A percentile compares a stretch with the other conserved stretches of the same genome.
Conservation (phyloP, 441 rosid genomes). For the Manihot esculenta region DNA sequence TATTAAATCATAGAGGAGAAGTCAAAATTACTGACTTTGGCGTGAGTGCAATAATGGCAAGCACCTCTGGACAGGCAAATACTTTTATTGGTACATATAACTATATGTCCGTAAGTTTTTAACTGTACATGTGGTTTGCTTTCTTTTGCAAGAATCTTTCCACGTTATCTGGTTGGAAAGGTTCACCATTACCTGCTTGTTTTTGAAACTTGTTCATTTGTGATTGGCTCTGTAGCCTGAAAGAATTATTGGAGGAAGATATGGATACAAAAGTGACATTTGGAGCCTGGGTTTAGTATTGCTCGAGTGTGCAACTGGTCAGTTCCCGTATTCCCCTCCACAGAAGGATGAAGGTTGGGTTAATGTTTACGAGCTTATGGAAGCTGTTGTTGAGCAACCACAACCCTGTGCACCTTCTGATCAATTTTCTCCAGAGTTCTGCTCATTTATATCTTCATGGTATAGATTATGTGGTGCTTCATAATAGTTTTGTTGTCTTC, state of each 20-base stretch:
- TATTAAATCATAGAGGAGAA: constrained; percentile 91
- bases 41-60: constrained; percentile 83
- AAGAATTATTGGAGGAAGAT: constrained; percentile 59
- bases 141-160: background rate
- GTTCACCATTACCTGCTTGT: background rate
- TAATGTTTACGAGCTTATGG: constrained; percentile 86
- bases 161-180: background rate
- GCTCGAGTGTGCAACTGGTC: constrained; percentile 88
- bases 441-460: constrained; percentile 92
- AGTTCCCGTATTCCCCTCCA: constrained; percentile 77
- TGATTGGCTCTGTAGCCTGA: constrained; percentile 59
- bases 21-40: constrained; percentile 98
- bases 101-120: constrained; percentile 90
- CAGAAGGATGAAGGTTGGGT: constrained; percentile 62
- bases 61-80: constrained; percentile 78
- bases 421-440: constrained; percentile 71
- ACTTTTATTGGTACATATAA: constrained; percentile 89
- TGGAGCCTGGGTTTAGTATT: constrained; percentile 94
- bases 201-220: background rate
- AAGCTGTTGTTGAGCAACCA: constrained; percentile 76
- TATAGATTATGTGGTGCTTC: constrained; percentile 28
- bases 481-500: background rate
- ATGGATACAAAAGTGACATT: constrained; percentile 81
- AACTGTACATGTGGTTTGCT: constrained; percentile 6
- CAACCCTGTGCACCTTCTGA: constrained; percentile 69